Evolutionary conservation across 768 basidiomycete genomes (phyloP).

Genomic region (Podaxis mareebaensis): DNA sequence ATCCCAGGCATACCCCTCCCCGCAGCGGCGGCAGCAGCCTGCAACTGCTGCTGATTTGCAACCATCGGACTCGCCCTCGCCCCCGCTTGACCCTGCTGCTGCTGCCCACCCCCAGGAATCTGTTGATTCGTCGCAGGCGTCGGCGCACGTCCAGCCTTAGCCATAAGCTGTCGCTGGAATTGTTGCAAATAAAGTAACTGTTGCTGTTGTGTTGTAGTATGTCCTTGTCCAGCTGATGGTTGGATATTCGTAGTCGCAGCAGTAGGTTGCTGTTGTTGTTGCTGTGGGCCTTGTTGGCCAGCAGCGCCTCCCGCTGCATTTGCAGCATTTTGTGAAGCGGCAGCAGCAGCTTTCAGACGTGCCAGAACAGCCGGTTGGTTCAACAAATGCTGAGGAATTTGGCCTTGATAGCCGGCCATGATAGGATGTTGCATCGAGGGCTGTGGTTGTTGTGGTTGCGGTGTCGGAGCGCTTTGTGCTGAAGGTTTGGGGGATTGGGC

Average conservation of each 20-base stretch:
- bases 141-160: neutral
- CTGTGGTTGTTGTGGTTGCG: slow-evolving; percentile 17
- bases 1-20: neutral
- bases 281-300: slow-evolving; percentile 22
- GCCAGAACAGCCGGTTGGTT: slow-evolving; percentile 22
- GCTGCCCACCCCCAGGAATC: neutral
- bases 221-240: slow-evolving; percentile 17
- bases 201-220: slow-evolving; percentile 17
- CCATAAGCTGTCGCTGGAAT: slow-evolving; percentile 9
- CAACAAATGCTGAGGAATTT: slow-evolving; percentile 19
- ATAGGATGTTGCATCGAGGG: slow-evolving; percentile 11
- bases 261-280: slow-evolving; percentile 27
- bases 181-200: slow-evolving; percentile 19
- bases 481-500: slow-evolving; percentile 22
- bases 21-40: neutral
- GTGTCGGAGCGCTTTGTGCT: slow-evolving; percentile 9
- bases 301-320: slow-evolving; percentile 6
- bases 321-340: slow-evolving; percentile 8
- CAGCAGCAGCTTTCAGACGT: slow-evolving; percentile 30
- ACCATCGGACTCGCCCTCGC: slow-evolving; percentile 2
- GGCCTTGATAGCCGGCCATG: neutral
- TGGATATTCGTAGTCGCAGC: slow-evolving; percentile 26
- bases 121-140: neutral
- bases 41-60: slow-evolving; percentile 6
- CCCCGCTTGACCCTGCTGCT: neutral